Evolutionary conservation across 495 filamentous ascomycete species (phyloP).

Genomic region (Trichocladium uniseriatum): DNA sequence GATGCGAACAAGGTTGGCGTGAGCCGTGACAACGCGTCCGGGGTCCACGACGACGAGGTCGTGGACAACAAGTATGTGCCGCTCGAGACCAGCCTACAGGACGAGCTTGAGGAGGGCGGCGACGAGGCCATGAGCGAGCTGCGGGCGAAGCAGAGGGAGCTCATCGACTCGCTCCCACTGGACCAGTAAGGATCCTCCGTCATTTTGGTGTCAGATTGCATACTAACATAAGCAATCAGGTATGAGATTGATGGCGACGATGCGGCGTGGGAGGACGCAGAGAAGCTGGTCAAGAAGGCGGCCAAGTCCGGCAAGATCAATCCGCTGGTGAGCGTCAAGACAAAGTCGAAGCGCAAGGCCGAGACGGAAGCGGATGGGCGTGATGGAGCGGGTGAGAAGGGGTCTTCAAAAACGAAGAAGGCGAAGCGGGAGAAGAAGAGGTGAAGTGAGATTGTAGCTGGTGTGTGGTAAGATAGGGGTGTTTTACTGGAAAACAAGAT

Average conservation of each 20-base stretch:
- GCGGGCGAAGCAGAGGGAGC: conserved; percentile 62
- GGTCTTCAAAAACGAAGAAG: conserved; percentile 49
- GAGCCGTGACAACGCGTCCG: conserved; percentile 44
- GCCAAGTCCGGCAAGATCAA: conserved; percentile 48
- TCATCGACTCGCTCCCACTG: conserved; percentile 83
- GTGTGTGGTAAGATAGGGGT: not conserved
- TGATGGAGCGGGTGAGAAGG: conserved; percentile 46
- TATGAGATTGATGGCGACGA: conserved; percentile 69
- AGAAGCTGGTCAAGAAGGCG: conserved; percentile 58
- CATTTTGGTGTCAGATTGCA: conserved; percentile 8
- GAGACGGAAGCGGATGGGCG: conserved; percentile 48
- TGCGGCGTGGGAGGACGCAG: conserved; percentile 72
- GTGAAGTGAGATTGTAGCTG: conserved; percentile 2
- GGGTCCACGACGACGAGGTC: conserved; percentile 50
- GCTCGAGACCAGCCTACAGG: conserved; percentile 62
- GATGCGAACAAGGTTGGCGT: conserved; percentile 44
- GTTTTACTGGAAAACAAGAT: not conserved
- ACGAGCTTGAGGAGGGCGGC: conserved; percentile 78
- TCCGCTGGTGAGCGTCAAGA: conserved; percentile 76
- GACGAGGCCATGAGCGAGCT: conserved; percentile 62
- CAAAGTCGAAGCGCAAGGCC: conserved; percentile 73
- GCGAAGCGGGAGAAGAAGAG: conserved; percentile 37
- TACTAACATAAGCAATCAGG: conserved; percentile 31
- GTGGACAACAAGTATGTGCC: conserved; percentile 56
- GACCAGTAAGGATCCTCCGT: conserved; percentile 58